Evolutionary conservation across 257 asterid genomes (phyloP), one percentile per base, ranked within the genome.

Genomic region (Salvia rosmarinus): DNA sequence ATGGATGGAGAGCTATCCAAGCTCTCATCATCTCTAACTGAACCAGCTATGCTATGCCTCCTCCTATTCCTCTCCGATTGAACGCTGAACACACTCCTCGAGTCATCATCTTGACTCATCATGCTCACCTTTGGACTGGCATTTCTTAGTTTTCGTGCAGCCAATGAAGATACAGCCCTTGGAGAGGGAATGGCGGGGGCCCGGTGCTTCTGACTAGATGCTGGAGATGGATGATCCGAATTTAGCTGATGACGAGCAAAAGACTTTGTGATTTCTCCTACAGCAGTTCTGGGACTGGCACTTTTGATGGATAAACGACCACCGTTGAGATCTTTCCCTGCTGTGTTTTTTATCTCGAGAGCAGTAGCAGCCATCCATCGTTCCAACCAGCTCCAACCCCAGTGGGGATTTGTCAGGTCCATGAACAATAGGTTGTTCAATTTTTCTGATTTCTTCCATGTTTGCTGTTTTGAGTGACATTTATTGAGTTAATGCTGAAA

Each of bases 341-440:
- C 19, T 5, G 67, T 25, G 39, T 71, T 77, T 61, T 75, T 83
- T 23, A 79, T 35, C 46, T 87, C 95, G 72, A 78, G 85, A 52
- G 92, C 87, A 21, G 77, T 82, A 50, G 85, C 81, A 21, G 92
- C 92, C 84, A 84, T 83, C 90, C 86, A 86, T 13, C 95, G 88
- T 69, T 91, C 98, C 64, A 89, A 65, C 96, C 98, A 89, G 86
- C 98, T 91, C 98, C 98, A 91, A 2, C 96, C 98, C 96, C 98
- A 89, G 11, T 85, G 92, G 64, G 95, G 98, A 79, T 89, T 91
- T 5, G 94, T 86, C 2, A 90, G 98, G 66, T 91, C 98, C 91
- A 86, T 89, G 79, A 91, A 91, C 63, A 86, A 74, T 64, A 88
- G 76, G 81, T 86, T 91, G 52, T 83, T 64, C 21, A 87, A 21